Percentiles rank a stretch among this genome's conserved stretches.
These are phyloP conservation scores for Ceratocystis huliohia DNA, from an alignment of 2,329 filamentous ascomycete genomes.

Conservation along the genomic window DNA sequence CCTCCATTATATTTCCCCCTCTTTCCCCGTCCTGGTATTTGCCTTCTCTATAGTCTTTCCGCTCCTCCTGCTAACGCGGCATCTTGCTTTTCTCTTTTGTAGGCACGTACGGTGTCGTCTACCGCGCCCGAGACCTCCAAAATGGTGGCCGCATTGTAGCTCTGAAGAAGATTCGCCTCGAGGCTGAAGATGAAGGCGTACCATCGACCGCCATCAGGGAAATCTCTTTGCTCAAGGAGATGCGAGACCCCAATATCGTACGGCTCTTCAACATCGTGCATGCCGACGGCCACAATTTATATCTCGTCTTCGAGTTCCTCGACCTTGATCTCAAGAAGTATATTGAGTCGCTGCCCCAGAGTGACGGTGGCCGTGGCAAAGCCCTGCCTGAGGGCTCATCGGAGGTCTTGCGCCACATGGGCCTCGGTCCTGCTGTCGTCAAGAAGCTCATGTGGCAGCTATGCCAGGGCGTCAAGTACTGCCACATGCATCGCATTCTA, in stretches of 20 bases:
- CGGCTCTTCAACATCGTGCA: slow-evolving; percentile 84
- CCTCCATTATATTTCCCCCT: not conserved
- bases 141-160: slow-evolving; percentile 77
- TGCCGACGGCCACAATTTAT: slow-evolving; percentile 87
- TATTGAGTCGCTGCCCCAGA: slow-evolving; percentile 80
- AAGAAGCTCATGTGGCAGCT: slow-evolving; percentile 90
- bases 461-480: slow-evolving; percentile 73
- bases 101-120: slow-evolving; percentile 93
- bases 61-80: not conserved
- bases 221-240: slow-evolving; percentile 87
- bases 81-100: slow-evolving; percentile 14
- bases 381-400: slow-evolving; percentile 66
- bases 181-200: slow-evolving; percentile 88
- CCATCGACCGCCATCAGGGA: slow-evolving; percentile 88
- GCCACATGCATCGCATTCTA: slow-evolving; percentile 74
- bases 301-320: slow-evolving; percentile 84
- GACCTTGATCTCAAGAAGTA: slow-evolving; percentile 91
- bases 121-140: slow-evolving; percentile 79
- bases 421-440: slow-evolving; percentile 66
- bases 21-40: not conserved
- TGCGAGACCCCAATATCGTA: slow-evolving; percentile 85
- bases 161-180: slow-evolving; percentile 88
- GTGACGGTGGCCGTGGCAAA: slow-evolving; percentile 74
- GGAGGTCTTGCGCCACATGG: slow-evolving; percentile 50
- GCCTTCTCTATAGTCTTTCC: not conserved